Evolutionary conservation across 78 protist species (phyloP).

Genomic region (Polysphondylium violaceum): DNA sequence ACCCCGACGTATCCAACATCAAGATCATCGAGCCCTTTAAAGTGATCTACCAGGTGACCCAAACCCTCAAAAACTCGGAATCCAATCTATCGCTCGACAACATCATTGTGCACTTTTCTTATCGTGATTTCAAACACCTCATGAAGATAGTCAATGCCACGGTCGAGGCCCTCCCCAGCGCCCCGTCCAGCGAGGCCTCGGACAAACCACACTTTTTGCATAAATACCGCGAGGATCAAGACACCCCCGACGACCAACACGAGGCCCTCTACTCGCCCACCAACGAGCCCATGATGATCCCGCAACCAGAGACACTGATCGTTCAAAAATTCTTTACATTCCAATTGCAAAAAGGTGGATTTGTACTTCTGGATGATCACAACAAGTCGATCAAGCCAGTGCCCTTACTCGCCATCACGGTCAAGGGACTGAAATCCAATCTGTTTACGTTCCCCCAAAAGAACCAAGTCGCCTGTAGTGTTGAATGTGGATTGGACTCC

Average conservation of each 20-base stretch:
- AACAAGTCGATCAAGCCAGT: neutral
- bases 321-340: constrained; percentile 35
- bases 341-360: constrained; percentile 29
- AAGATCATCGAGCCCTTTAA: constrained; percentile 68
- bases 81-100: constrained; percentile 31
- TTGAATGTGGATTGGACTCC: constrained; percentile 24
- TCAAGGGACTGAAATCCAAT: constrained; percentile 4
- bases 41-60: constrained; percentile 41
- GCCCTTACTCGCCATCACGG: constrained; percentile 9
- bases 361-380: constrained; percentile 44
- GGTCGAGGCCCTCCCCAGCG: neutral
- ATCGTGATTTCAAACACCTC: constrained; percentile 51
- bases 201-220: neutral
- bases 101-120: constrained; percentile 38
- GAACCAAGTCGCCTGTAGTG: constrained; percentile 41
- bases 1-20: neutral
- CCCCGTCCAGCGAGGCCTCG: neutral
- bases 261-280: neutral
- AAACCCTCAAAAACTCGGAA: constrained; percentile 33
- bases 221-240: neutral
- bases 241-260: neutral
- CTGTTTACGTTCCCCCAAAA: constrained; percentile 25
- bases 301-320: neutral
- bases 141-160: constrained; percentile 18
- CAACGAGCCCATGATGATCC: neutral